Base-by-base conservation (phyloP, 768 basidiomycete species). In the Mycena haematopus region DNA sequence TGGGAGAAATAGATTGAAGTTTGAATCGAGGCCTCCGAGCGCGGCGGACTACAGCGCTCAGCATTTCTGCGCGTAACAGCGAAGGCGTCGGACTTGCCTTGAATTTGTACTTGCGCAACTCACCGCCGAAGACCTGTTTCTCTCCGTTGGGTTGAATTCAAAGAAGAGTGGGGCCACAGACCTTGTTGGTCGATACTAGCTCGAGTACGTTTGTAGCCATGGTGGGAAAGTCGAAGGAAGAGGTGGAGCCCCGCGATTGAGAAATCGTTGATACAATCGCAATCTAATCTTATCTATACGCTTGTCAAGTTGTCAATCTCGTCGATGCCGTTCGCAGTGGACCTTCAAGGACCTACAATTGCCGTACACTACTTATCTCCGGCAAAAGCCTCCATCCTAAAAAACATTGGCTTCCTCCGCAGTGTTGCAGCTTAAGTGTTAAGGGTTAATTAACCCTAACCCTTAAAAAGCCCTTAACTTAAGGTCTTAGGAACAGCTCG, bases 1-100 rank as follows among this genome's bases (percentile, higher is more conserved):
- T 2, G 97, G 96, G 7, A 98, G 70, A 77, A 92, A 99, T 66
- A 99, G 76, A 75, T 98, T 98, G 82, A 99, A 93, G 49, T 86
- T 80, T 7, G 96, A 84, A 60, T 82, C 73, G 15, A 87, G 80
- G 51, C 85, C 88, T 36, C 92, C 92, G 9, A 91, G 85, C 3
- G 81, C 86, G 36, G 79, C 77, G 45, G 91, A 92, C 93, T 94
- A 67, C n/a, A 36, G 38, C 38, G 19, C 31, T 29, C 29, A 61
- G 54, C 65, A 69, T 59, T 24, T n/a, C n/a, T n/a, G n/a, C 21
- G 52, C 68, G 68, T 42, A 17, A n/a, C 40, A 42, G 40, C 40
- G 17, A 8, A n/a, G 46, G 1, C 19, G 27, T 2, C 10, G n/a
- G 22, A 40, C 51, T 31, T 65, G 85, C 93, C 81, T 86, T 90